Evolutionary conservation across 352 stramenopile species (phyloP).

Genomic region (Pythium inflatum): DNA sequence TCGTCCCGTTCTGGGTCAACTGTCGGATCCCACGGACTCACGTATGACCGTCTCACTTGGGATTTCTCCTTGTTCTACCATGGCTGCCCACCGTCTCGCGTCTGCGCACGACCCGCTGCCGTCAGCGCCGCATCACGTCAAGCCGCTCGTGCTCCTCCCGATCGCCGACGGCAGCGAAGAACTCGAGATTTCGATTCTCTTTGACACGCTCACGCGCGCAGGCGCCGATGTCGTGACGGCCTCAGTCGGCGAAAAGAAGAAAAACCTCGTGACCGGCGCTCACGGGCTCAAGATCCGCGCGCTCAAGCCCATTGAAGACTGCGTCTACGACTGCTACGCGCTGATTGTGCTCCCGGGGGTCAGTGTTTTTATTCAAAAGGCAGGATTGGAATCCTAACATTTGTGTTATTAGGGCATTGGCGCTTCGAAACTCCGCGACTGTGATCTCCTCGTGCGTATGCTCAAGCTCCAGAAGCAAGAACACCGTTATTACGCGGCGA

Average conservation of each 20-base stretch:
- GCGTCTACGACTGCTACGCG: slow-evolving; percentile 63
- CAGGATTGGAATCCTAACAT: not conserved
- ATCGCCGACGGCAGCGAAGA: slow-evolving; percentile 72
- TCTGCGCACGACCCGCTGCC: slow-evolving; percentile 28
- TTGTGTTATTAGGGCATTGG: slow-evolving; percentile 44
- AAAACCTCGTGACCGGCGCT: slow-evolving; percentile 66
- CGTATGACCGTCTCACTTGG: not conserved
- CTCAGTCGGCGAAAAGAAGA: slow-evolving; percentile 52
- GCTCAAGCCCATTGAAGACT: slow-evolving; percentile 68
- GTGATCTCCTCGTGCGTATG: slow-evolving; percentile 66
- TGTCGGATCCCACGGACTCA: not conserved
- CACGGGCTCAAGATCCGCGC: slow-evolving; percentile 67
- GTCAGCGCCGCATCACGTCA: slow-evolving; percentile 41
- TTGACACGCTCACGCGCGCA: slow-evolving; percentile 60
- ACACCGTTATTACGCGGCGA: slow-evolving; percentile 57
- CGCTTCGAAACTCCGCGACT: slow-evolving; percentile 50
- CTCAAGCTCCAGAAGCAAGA: slow-evolving; percentile 56
- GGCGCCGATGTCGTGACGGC: slow-evolving; percentile 63
- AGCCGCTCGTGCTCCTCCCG: slow-evolving; percentile 64
- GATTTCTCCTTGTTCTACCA: not conserved
- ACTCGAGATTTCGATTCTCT: slow-evolving; percentile 66
- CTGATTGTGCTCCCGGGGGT: slow-evolving; percentile 77
- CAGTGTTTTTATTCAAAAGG: slow-evolving; percentile 4
- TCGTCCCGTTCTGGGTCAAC: not conserved
- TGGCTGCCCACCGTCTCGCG: slow-evolving; percentile 25